Evolutionary conservation across 352 stramenopile genomes (phyloP).

Genomic region (Phytopythium cucurbitacearum): DNA sequence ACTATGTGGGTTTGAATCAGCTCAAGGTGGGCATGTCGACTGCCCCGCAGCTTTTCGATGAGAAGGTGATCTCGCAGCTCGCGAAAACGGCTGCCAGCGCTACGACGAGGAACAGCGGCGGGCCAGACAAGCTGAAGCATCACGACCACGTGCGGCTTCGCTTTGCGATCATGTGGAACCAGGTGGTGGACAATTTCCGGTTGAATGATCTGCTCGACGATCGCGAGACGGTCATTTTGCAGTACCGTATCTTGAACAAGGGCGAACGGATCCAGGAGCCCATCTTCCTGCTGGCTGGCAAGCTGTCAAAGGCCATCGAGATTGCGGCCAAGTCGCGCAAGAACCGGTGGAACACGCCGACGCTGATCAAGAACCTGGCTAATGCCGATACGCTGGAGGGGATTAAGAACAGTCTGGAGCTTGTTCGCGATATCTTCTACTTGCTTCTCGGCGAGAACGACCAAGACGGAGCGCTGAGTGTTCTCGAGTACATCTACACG

Average conservation of each 20-base stretch:
- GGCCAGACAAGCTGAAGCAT: constrained; percentile 18
- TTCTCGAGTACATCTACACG: constrained; percentile 64
- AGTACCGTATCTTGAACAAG: constrained; percentile 76
- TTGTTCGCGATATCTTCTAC: constrained; percentile 66
- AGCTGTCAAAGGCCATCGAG: constrained; percentile 59
- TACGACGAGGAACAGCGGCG: constrained; percentile 23
- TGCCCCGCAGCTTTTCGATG: constrained; percentile 64
- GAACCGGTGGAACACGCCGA: constrained; percentile 41
- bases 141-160: constrained; percentile 60
- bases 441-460: constrained; percentile 61
- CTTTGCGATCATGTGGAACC: constrained; percentile 87
- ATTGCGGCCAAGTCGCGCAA: constrained; percentile 44
- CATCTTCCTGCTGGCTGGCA: constrained; percentile 78
- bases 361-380: constrained; percentile 56
- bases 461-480: constrained; percentile 35
- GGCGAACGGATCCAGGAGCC: constrained; percentile 69
- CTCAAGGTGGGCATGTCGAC: constrained; percentile 60
- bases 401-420: constrained; percentile 46
- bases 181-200: constrained; percentile 83
- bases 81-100: constrained; percentile 12
- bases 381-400: constrained; percentile 58
- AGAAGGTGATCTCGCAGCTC: constrained; percentile 52
- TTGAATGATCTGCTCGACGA: constrained; percentile 83
- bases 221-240: constrained; percentile 78
- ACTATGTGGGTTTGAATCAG: constrained; percentile 61